Evolutionary conservation across 2,329 filamentous ascomycete genomes (phyloP).

Genomic region (Colletotrichum limetticola): DNA sequence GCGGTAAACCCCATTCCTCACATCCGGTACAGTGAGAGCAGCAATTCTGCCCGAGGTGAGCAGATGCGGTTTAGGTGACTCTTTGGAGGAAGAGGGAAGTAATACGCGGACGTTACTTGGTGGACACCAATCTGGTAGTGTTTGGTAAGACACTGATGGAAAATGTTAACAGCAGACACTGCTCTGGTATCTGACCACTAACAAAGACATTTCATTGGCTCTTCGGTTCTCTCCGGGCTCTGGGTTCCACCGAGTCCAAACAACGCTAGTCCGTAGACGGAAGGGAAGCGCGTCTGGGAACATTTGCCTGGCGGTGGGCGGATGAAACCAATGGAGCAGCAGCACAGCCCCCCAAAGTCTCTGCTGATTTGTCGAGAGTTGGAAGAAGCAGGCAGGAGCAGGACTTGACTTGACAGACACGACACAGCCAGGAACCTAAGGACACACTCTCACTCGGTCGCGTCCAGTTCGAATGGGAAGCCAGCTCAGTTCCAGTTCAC

Average conservation of each 20-base stretch:
- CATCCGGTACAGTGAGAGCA: background rate
- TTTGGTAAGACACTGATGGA: too few species aligned
- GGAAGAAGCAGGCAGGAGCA: too few species aligned
- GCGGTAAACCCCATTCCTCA: too few species aligned
- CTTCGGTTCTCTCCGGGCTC: background rate
- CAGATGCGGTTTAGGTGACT: background rate
- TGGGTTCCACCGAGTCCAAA: background rate
- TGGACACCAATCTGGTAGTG: slow-evolving; percentile 7
- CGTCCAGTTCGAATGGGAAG: background rate
- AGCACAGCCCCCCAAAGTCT: slow-evolving; percentile 12
- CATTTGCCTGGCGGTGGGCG: background rate
- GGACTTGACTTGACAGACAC: background rate
- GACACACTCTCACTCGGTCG: background rate
- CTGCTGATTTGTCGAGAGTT: slow-evolving; percentile 5
- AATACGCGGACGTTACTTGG: background rate
- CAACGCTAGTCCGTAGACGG: slow-evolving; percentile 12
- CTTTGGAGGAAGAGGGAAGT: background rate
- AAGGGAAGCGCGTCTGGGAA: slow-evolving; percentile 3
- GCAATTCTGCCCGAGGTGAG: background rate
- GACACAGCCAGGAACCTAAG: background rate
- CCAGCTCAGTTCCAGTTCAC: background rate
- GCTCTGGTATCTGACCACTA: background rate
- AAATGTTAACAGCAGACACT: background rate
- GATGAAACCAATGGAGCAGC: slow-evolving; percentile 31
- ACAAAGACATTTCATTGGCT: background rate